Evolutionary conservation across 805 yeast species (phyloP).

Genomic region (Ascoidea asiatica): DNA sequence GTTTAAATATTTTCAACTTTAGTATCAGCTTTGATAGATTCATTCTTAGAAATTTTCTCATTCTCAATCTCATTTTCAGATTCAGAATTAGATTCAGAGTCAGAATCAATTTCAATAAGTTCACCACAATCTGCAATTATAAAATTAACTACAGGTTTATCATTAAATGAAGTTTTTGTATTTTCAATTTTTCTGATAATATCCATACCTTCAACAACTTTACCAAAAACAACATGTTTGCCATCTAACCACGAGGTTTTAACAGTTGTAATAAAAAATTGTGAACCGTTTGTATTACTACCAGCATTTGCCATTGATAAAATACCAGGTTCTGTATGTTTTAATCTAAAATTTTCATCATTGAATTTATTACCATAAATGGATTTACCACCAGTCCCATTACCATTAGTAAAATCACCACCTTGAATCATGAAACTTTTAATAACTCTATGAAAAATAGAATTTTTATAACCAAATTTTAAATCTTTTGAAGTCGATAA

Average conservation of each 20-base stretch:
- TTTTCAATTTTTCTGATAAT: slow-evolving; percentile 63
- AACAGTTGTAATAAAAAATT: slow-evolving; percentile 90
- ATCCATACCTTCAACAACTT: slow-evolving; percentile 81
- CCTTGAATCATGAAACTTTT: slow-evolving; percentile 69
- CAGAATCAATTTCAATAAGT: no score
- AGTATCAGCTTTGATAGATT: no score
- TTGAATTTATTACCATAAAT: slow-evolving; percentile 55
- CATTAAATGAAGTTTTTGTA: slow-evolving; percentile 56
- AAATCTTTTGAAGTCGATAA: slow-evolving; percentile 68
- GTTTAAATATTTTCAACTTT: no score
- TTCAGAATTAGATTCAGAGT: no score
- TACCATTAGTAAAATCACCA: slow-evolving; percentile 62
- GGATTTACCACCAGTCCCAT: slow-evolving; percentile 65
- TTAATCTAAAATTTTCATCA: slow-evolving; percentile 56
- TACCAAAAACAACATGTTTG: slow-evolving; percentile 92
- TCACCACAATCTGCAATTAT: slow-evolving; percentile 64
- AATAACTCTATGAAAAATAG: slow-evolving; percentile 63
- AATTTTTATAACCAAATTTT: slow-evolving; percentile 43
- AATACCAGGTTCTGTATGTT: slow-evolving; percentile 57
- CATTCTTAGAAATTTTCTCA: no score
- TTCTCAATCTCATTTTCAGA: no score
- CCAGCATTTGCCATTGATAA: slow-evolving; percentile 78
- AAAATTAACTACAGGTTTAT: slow-evolving; percentile 57
- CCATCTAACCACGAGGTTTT: slow-evolving; percentile 88
- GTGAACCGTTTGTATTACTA: slow-evolving; percentile 78